Conservation (phyloP, 768 basidiomycete genomes). For the Collybiopsis confluens region DNA sequence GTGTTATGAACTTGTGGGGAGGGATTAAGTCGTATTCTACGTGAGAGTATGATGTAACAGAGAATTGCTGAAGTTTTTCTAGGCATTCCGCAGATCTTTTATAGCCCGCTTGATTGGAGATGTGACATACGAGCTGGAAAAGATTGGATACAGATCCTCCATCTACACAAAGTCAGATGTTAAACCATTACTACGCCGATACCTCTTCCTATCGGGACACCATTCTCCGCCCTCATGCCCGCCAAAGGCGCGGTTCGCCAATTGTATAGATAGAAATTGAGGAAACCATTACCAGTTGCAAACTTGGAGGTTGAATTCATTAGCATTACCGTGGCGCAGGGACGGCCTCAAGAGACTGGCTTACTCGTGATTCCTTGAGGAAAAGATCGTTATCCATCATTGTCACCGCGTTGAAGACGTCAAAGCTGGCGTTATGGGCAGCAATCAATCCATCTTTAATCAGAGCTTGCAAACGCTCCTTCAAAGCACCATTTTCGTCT, state of each 20-base stretch:
- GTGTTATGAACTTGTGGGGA: no score
- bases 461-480: constrained; percentile 65
- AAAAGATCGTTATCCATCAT: constrained; percentile 90
- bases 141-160: no score
- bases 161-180: no score
- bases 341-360: constrained; percentile 11
- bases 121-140: not conserved
- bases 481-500: constrained; percentile 60
- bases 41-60: no score
- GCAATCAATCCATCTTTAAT: constrained; percentile 78
- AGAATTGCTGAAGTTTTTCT: not conserved
- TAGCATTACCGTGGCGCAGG: not conserved
- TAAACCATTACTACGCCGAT: constrained; percentile 95
- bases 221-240: constrained; percentile 56
- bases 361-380: constrained; percentile 78
- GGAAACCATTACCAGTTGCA: constrained; percentile 85
- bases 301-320: constrained; percentile 56
- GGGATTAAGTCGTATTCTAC: no score
- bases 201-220: constrained; percentile 63
- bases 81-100: no score
- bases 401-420: constrained; percentile 94
- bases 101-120: not conserved
- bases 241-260: constrained; percentile 83
- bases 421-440: constrained; percentile 83
- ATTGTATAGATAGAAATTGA: constrained; percentile 94